Conservation (phyloP, 78 protist species). For the Guillardia theta region DNA sequence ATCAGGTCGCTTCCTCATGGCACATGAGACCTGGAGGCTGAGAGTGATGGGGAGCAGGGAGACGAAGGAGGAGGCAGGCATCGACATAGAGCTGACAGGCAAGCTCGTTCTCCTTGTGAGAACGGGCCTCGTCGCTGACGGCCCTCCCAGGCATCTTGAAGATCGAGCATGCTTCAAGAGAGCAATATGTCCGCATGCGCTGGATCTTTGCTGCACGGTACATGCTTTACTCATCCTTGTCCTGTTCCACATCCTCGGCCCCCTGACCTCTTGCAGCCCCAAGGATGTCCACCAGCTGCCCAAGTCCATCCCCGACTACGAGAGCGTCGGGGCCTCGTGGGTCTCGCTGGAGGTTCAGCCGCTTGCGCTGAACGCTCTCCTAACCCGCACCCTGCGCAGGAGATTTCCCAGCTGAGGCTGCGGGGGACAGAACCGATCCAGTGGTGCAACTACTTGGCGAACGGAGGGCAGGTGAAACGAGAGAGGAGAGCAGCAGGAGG, state of each 20-base stretch:
- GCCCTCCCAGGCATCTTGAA: background rate
- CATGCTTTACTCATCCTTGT: too few species aligned
- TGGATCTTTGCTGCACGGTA: background rate
- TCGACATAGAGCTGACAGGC: background rate
- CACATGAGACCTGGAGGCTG: too few species aligned
- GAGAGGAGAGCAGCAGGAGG: too few species aligned
- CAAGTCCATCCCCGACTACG: conserved; percentile 3
- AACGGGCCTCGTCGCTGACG: too few species aligned
- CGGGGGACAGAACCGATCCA: background rate
- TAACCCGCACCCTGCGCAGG: background rate
- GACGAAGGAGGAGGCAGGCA: background rate
- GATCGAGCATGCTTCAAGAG: background rate
- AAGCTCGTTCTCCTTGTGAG: too few species aligned
- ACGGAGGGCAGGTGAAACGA: background rate
- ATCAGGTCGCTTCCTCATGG: too few species aligned
- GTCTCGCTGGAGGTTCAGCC: background rate
- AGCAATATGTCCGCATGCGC: background rate
- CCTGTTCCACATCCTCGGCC: too few species aligned
- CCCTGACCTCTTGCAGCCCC: too few species aligned
- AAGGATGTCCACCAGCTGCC: background rate
- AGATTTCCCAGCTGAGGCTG: background rate
- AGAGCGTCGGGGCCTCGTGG: conserved; percentile 5
- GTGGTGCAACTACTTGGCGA: background rate
- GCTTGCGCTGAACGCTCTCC: background rate
- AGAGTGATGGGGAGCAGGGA: too few species aligned